Percentiles rank a stretch among this genome's conserved stretches.
Evolutionary conservation across 1,284 basidiomycete genomes (phyloP).

Genomic region (Sphaerobolus stellatus): DNA sequence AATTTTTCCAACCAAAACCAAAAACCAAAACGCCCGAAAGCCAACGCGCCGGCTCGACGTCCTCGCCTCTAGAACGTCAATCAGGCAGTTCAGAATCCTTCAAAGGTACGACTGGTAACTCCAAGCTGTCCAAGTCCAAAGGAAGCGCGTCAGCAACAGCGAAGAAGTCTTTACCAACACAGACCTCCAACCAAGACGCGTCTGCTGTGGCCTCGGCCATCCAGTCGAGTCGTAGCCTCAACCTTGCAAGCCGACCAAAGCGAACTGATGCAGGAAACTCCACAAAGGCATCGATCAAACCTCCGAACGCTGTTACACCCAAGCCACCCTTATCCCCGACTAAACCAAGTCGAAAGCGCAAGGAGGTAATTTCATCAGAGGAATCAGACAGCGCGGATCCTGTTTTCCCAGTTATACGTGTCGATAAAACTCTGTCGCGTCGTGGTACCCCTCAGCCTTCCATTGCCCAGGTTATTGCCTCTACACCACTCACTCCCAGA

Average conservation of each 20-base stretch:
- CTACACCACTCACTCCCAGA: neutral
- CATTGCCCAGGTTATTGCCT: neutral
- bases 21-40: neutral
- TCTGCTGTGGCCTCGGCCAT: neutral
- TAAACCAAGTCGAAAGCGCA: neutral
- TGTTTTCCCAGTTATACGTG: neutral
- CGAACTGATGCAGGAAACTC: neutral
- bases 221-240: too few relatives aligned
- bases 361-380: neutral
- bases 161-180: neutral
- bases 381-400: neutral
- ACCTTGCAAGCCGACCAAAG: too few relatives aligned
- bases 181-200: neutral
- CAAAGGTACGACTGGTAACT: neutral
- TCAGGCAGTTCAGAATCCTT: constrained; percentile 5
- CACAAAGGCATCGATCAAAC: neutral
- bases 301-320: neutral
- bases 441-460: too few relatives aligned
- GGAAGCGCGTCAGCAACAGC: neutral
- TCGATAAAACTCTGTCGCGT: neutral
- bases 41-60: neutral
- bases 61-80: constrained; percentile 4
- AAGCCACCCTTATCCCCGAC: neutral
- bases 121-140: neutral
- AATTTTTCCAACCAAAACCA: constrained; percentile 4